Evolutionary conservation across 768 basidiomycete species (phyloP).

Genomic region (Podaxis sp.): DNA sequence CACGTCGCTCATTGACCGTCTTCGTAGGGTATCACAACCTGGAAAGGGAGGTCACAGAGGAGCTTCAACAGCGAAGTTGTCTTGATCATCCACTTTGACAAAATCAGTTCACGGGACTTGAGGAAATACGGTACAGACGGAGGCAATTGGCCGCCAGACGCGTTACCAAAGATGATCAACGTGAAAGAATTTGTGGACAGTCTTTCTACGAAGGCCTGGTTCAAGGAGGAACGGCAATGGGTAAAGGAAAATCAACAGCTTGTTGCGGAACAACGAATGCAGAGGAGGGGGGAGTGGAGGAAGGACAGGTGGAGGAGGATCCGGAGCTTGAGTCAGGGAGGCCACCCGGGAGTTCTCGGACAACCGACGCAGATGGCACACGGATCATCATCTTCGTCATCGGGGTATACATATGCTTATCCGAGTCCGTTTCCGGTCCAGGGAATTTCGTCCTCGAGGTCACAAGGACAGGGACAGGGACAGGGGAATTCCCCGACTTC

Average conservation of each 20-base stretch:
- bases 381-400: background rate
- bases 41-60: conserved; percentile 26
- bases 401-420: background rate
- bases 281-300: conserved; percentile 6
- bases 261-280: background rate
- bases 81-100: conserved; percentile 23
- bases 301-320: conserved; percentile 3
- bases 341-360: background rate
- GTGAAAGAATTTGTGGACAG: conserved; percentile 21
- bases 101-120: background rate
- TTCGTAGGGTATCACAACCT: conserved; percentile 26
- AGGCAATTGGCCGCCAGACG: conserved; percentile 1
- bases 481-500: conserved; percentile 1
- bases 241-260: conserved; percentile 7
- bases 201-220: conserved; percentile 13
- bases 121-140: conserved; percentile 1
- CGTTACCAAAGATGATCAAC: conserved; percentile 18
- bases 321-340: background rate
- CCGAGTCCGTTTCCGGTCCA: background rate
- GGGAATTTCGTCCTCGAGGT: background rate
- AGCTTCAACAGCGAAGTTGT: conserved; percentile 26
- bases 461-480: conserved; percentile 1
- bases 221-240: conserved; percentile 21
- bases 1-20: background rate
- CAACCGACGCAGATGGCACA: background rate